phyloP scores from a whole-genome alignment of 106 monocot genomes.

The Dendrobium officinale region DNA sequence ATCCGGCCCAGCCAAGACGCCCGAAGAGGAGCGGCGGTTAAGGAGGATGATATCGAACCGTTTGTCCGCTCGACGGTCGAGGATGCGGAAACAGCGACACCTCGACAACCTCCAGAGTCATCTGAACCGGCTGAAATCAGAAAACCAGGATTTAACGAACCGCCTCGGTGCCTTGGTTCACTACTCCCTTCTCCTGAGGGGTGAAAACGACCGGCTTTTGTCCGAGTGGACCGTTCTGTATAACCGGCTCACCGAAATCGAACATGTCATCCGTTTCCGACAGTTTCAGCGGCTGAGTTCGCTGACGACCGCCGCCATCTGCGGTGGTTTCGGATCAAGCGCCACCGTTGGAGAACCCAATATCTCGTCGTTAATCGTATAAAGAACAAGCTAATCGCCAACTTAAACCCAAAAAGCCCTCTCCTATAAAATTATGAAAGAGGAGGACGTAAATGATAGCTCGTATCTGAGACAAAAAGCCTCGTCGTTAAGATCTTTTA shows the following conservation, averaged over 20 bases:
- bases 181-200: constrained; percentile 3
- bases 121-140: constrained; percentile 17
- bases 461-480: background rate
- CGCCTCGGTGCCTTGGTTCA: constrained; percentile 13
- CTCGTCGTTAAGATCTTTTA: background rate
- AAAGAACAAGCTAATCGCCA: background rate
- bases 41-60: constrained; percentile 53
- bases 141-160: constrained; percentile 22
- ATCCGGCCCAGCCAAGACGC: background rate
- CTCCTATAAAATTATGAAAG: no score
- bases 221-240: constrained; percentile 6
- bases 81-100: constrained; percentile 49
- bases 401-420: background rate
- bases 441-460: background rate
- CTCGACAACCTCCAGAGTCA: constrained; percentile 25
- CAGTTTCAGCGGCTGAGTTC: constrained; percentile 13
- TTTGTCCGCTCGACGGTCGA: constrained; percentile 47
- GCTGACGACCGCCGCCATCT: constrained; percentile 8
- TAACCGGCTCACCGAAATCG: constrained; percentile 10
- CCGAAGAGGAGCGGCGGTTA: constrained; percentile 32
- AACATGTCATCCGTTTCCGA: background rate
- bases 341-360: background rate
- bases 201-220: constrained; percentile 21
- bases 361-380: constrained; percentile 11
- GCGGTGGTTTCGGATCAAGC: background rate